These are phyloP conservation scores for Fusarium veterinarium DNA, from an alignment of 2,329 filamentous ascomycete species.

Conservation along the genomic window DNA sequence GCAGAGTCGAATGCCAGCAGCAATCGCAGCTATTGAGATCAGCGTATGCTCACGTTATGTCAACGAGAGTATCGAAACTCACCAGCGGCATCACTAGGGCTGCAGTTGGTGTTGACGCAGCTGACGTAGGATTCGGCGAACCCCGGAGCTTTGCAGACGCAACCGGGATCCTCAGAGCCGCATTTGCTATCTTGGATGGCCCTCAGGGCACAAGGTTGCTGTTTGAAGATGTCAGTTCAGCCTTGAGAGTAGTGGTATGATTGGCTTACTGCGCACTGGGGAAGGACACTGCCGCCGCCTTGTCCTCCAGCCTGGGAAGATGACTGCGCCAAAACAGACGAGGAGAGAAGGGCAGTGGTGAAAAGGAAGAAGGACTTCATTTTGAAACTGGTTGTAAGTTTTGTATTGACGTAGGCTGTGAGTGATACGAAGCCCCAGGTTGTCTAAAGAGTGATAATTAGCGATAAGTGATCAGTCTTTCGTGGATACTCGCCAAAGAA, in stretches of 20 bases:
- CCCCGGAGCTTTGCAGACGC: constrained; percentile 14
- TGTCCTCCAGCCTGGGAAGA: not conserved
- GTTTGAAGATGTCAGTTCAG: not conserved
- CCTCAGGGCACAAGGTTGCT: constrained; percentile 17
- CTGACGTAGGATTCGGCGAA: not conserved
- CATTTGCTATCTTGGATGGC: constrained; percentile 10
- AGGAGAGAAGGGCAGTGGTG: not conserved
- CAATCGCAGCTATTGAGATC: not conserved
- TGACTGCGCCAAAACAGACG: constrained; percentile 3
- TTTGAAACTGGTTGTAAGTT: not conserved
- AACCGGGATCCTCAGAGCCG: not conserved
- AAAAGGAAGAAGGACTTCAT: constrained; percentile 20
- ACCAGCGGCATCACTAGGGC: constrained; percentile 11
- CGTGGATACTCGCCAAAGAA: rapidly evolving
- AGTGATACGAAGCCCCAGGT: too few species aligned
- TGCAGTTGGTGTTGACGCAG: constrained; percentile 1
- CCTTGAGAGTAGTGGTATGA: not conserved
- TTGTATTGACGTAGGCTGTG: not conserved
- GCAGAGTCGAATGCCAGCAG: not conserved
- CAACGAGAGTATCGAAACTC: rapidly evolving
- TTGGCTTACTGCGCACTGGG: constrained; percentile 12
- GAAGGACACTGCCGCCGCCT: not conserved
- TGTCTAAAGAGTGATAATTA: not conserved
- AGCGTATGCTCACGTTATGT: rapidly evolving
- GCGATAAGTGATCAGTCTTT: not conserved